phyloP scores from a whole-genome alignment of 306 rosid genomes.

The Psophocarpus tetragonolobus region DNA sequence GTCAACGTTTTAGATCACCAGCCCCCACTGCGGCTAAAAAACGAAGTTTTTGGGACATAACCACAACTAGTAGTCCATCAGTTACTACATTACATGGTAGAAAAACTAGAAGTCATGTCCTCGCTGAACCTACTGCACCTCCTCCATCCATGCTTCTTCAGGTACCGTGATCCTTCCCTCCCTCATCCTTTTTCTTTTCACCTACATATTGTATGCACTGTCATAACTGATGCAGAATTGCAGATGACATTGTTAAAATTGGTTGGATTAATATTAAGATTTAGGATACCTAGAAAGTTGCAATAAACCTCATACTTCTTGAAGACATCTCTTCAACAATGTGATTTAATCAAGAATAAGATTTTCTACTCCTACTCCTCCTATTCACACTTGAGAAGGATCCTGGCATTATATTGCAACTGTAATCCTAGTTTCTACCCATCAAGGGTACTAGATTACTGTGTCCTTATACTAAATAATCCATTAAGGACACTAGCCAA shows the following conservation, averaged over 20 bases:
- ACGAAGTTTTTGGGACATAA: slow-evolving; percentile 96
- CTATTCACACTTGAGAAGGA: not conserved
- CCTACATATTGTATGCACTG: not conserved
- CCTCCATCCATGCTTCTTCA: slow-evolving; percentile 97
- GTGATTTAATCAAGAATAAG: not conserved
- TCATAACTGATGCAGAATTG: slow-evolving; percentile 40
- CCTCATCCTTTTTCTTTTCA: slow-evolving; percentile 5
- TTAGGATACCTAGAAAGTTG: not conserved
- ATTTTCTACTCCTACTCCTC: not conserved
- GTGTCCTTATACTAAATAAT: not conserved
- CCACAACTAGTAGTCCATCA: slow-evolving; percentile 82
- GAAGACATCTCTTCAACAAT: not conserved
- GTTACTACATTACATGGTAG: slow-evolving; percentile 72
- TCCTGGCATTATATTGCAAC: not conserved
- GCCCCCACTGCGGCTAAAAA: slow-evolving; percentile 78
- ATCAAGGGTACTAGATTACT: not conserved
- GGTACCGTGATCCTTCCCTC: slow-evolving; percentile 48
- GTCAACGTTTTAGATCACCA: slow-evolving; percentile 81
- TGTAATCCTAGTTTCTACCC: not conserved
- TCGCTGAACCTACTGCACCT: slow-evolving; percentile 60
- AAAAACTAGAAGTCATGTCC: slow-evolving; percentile 85
- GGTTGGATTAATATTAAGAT: not conserved
- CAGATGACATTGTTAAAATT: slow-evolving; percentile 12
- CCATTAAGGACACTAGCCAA: not conserved
- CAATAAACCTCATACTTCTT: not conserved